A percentile compares a stretch with the other conserved stretches of the same genome.
Conservation (phyloP, 371 early-diverging fungal genomes). For the Syncephalis fuscata region DNA sequence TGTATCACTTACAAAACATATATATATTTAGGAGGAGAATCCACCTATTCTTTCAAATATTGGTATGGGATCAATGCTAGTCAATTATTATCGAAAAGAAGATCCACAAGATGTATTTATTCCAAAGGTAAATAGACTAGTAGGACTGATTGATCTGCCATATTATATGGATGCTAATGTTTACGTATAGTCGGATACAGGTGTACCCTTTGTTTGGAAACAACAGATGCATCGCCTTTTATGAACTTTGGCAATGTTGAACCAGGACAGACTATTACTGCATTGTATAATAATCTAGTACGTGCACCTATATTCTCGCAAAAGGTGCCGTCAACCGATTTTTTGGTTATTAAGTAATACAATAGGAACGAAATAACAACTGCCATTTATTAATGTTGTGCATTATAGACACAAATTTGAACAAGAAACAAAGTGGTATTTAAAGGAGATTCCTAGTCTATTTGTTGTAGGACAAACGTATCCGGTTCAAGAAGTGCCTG, state of each 20-base stretch:
- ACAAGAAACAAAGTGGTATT: conserved; percentile 56
- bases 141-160: neutral
- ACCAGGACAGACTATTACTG: conserved; percentile 76
- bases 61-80: conserved; percentile 95
- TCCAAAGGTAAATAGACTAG: conserved; percentile 51
- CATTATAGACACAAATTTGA: conserved; percentile 42
- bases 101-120: conserved; percentile 64
- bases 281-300: conserved; percentile 90
- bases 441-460: conserved; percentile 71
- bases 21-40: conserved; percentile 72
- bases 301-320: conserved; percentile 95
- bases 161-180: neutral
- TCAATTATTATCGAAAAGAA: conserved; percentile 94
- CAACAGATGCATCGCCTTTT: conserved; percentile 95
- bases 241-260: conserved; percentile 91
- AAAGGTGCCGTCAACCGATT: conserved; percentile 55
- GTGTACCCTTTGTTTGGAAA: conserved; percentile 82
- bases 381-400: too few relatives aligned
- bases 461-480: conserved; percentile 97
- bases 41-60: conserved; percentile 91
- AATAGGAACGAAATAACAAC: too few relatives aligned
- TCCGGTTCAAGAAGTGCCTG: conserved; percentile 91
- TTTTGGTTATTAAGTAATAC: conserved; percentile 62
- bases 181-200: conserved; percentile 41
- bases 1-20: neutral